Evolutionary conservation across 1,284 basidiomycete species (phyloP).

Genomic region (Cerioporus squamosus): DNA sequence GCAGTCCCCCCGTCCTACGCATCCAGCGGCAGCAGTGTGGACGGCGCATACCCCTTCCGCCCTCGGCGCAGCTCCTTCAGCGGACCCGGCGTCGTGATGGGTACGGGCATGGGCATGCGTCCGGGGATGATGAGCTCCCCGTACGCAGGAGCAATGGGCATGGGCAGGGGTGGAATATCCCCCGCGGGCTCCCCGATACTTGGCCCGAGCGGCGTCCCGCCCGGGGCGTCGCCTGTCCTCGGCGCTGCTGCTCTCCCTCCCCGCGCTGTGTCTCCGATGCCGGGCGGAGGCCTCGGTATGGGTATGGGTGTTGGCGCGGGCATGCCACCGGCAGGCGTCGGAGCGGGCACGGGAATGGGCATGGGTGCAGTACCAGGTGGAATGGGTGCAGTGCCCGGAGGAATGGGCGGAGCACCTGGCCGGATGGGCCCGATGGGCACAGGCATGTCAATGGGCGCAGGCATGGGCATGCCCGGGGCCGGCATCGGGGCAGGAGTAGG

Average conservation of each 20-base stretch:
- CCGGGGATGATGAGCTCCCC: not conserved
- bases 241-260: not conserved
- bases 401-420: too few species aligned
- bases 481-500: not conserved
- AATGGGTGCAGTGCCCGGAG: too few species aligned
- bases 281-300: not conserved
- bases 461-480: not conserved
- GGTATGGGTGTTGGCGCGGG: not conserved
- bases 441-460: too few species aligned
- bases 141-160: not conserved
- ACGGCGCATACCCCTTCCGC: slow-evolving; percentile 4
- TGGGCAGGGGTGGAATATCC: not conserved
- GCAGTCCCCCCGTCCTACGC: slow-evolving; percentile 1
- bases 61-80: slow-evolving; percentile 6
- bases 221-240: not conserved
- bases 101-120: not conserved
- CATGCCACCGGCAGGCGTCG: not conserved
- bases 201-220: not conserved
- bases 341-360: not conserved
- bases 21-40: not conserved
- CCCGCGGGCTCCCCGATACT: not conserved
- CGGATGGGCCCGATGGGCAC: too few species aligned
- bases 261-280: not conserved
- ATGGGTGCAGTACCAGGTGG: not conserved
- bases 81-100: too few species aligned